Conservation (phyloP, 164 flowering plant genomes). For the Kingdonia uniflora region DNA sequence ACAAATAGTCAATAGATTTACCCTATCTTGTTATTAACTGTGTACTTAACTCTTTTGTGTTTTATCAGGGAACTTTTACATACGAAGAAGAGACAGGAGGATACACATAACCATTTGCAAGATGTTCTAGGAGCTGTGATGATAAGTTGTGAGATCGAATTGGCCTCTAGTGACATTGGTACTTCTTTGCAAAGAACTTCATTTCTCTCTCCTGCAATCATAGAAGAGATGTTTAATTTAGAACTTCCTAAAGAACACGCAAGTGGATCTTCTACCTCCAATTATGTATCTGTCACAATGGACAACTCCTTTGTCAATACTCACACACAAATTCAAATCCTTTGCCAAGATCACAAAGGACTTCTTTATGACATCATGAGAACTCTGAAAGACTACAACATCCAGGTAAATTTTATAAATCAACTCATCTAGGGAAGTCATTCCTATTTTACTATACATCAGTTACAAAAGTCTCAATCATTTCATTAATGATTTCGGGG, state of each 20-base stretch:
- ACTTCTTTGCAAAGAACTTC: constrained; percentile 49
- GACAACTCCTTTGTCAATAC: constrained; percentile 82
- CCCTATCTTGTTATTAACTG: too few species aligned
- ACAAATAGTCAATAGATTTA: too few species aligned
- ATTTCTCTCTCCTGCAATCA: constrained; percentile 41
- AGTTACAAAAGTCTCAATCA: too few species aligned
- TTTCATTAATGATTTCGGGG: too few species aligned
- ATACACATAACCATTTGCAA: constrained; percentile 35
- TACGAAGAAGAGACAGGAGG: constrained; percentile 59
- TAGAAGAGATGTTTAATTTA: constrained; percentile 33
- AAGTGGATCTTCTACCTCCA: constrained; percentile 19
- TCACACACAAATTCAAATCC: constrained; percentile 79
- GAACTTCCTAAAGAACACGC: constrained; percentile 23
- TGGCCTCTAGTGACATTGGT: constrained; percentile 44
- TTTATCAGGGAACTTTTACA: constrained; percentile 64
- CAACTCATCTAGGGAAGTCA: too few species aligned
- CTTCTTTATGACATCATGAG: constrained; percentile 90
- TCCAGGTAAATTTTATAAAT: constrained; percentile 54
- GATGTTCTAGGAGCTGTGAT: constrained; percentile 41
- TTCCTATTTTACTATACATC: too few species aligned
- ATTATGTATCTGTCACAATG: constrained; percentile 37
- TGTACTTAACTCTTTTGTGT: too few species aligned
- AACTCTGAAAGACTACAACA: constrained; percentile 81
- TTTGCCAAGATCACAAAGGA: constrained; percentile 82
- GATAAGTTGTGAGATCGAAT: constrained; percentile 62